Conservation (phyloP, 2,329 filamentous ascomycete genomes). For the Colletotrichum aenigma region DNA sequence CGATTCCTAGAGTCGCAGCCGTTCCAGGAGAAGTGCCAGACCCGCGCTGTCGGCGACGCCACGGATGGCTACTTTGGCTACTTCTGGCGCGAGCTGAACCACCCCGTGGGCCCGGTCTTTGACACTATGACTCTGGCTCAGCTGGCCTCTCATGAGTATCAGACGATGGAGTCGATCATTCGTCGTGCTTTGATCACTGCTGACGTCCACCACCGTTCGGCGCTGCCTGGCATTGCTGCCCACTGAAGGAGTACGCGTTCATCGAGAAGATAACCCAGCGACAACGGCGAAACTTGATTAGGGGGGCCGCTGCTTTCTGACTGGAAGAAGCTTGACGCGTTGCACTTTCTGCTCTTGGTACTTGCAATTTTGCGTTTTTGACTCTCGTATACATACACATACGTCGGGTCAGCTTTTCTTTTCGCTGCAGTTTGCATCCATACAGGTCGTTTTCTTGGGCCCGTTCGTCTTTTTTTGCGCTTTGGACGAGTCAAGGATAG, state of each 20-base stretch:
- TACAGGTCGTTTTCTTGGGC: not conserved
- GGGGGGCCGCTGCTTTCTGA: not conserved
- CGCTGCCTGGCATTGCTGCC: not conserved
- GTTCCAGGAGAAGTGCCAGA: conserved; percentile 43
- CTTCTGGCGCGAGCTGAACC: conserved; percentile 53
- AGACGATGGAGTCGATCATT: conserved; percentile 54
- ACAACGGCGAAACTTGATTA: not conserved
- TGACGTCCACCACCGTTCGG: not conserved
- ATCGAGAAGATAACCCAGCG: not conserved
- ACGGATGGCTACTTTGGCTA: conserved; percentile 56
- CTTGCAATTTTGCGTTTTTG: not conserved
- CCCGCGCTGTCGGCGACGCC: conserved; percentile 34
- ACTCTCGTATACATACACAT: not conserved
- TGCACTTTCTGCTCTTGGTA: not conserved
- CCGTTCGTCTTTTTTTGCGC: not conserved
- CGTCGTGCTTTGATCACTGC: conserved; percentile 38
- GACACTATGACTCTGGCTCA: conserved; percentile 54
- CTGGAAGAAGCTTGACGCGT: not conserved
- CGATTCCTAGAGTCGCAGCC: conserved; percentile 42
- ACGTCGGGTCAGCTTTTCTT: not conserved
- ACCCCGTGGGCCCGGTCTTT: conserved; percentile 43
- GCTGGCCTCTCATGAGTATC: conserved; percentile 50
- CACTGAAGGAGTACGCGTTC: not conserved
- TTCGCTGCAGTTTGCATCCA: not conserved
- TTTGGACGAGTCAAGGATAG: not conserved